Conservation (phyloP, 176 grass and related monocot genomes). For the Lolium perenne region DNA sequence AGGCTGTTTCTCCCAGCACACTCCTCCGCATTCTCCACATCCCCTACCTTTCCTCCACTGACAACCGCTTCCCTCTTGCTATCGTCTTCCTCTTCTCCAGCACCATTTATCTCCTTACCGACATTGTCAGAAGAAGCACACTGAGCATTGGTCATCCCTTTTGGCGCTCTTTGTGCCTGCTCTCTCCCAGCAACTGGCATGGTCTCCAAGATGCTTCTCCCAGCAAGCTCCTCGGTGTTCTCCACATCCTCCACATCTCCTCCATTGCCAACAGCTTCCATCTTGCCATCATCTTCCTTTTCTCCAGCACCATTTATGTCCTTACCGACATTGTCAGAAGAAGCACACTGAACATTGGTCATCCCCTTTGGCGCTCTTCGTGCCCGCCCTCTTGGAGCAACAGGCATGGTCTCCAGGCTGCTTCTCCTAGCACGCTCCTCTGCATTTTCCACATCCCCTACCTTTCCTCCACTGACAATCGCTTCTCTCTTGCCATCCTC, state of each 20-base stretch:
- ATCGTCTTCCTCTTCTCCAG: conserved; percentile 27
- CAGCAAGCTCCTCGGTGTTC: conserved; percentile 3
- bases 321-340: conserved; percentile 6
- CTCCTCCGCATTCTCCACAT: background rate
- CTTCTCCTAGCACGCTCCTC: conserved; percentile 24
- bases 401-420: conserved; percentile 21
- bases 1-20: conserved; percentile 30
- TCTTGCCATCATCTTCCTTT: conserved; percentile 34
- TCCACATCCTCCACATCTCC: conserved; percentile 6
- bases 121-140: conserved; percentile 18
- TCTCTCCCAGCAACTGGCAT: conserved; percentile 19
- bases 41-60: too few species aligned
- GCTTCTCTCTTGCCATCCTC: conserved; percentile 31
- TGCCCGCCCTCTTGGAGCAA: conserved; percentile 18
- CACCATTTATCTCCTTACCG: conserved; percentile 28
- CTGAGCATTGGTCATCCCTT: background rate
- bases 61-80: too few species aligned
- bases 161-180: background rate
- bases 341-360: background rate
- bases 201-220: conserved; percentile 31
- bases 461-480: conserved; percentile 16
- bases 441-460: background rate
- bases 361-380: conserved; percentile 14
- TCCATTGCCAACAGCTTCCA: conserved; percentile 5
- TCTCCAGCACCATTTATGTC: conserved; percentile 36